Evolutionary conservation across 768 basidiomycete species (phyloP).

Genomic region (Kwoniella sp.): DNA sequence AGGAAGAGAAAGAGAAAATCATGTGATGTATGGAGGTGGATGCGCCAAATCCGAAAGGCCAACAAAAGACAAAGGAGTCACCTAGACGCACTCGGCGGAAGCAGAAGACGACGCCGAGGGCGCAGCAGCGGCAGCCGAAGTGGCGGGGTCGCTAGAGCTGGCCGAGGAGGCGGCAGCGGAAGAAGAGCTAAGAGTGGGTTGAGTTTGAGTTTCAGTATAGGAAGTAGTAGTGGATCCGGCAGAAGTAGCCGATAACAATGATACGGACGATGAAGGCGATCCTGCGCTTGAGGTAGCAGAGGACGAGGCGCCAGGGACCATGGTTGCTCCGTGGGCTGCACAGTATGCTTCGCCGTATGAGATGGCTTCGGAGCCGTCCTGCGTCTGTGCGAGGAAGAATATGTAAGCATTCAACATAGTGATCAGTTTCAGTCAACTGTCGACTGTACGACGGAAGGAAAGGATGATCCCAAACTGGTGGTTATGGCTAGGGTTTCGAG

Average conservation of each 20-base stretch:
- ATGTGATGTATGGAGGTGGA: too few species aligned
- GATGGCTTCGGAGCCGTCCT: conserved; percentile 14
- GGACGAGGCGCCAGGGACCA: conserved; percentile 1
- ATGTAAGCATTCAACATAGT: too few species aligned
- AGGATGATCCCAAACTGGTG: too few species aligned
- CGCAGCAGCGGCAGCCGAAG: conserved; percentile 8
- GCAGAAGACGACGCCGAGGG: background rate
- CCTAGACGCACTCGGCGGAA: background rate
- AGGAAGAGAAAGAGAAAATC: background rate
- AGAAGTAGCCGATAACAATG: conserved; percentile 5
- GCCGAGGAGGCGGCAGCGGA: background rate
- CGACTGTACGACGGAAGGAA: too few species aligned
- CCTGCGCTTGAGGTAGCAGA: conserved; percentile 6
- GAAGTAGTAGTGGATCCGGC: background rate
- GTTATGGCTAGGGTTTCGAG: too few species aligned
- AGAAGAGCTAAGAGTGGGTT: conserved; percentile 3
- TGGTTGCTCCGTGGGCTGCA: conserved; percentile 10
- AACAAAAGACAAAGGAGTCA: background rate
- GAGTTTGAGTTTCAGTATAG: background rate
- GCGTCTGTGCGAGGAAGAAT: conserved; percentile 10
- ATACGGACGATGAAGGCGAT: conserved; percentile 10
- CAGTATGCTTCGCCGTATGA: conserved; percentile 26
- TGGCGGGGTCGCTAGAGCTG: background rate
- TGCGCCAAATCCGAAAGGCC: too few species aligned
- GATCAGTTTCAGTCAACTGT: too few species aligned